Evolutionary conservation across 148 eudicot species (phyloP), one percentile per base, ranked within the genome.

Genomic region (Mesembryanthemum crystallinum): DNA sequence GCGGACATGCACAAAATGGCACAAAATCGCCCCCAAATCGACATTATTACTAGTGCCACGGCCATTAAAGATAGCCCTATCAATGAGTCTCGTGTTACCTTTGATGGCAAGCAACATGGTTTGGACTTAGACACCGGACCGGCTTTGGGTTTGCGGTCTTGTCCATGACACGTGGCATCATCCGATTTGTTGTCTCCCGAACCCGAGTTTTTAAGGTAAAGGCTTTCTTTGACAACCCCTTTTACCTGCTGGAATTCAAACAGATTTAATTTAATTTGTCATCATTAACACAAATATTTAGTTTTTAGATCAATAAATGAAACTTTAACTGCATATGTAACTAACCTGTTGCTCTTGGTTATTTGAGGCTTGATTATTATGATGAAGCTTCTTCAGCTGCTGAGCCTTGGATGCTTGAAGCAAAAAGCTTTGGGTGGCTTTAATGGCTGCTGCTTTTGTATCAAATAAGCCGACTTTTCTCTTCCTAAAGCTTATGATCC

Each of bases 1-100:
- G 79, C 79, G 51, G 79, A 82, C 60, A 85, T 83, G 69, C 85
- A 88, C 3, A 82, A 51, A 54, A 87, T 78, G 10, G 89, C 89
- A 33, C 84, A 87, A 0, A 84, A 21, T 64, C 81, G 84, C 10
- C 89, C 87, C 85, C 89, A 80, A 21, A 84, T 14, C 32, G 84
- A 29, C 87, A 87, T 84, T 57, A 82, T 79, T 39, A 78, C 24
- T n/a, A 84, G 76, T 2, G 82, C 80, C 7, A 80, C 86, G 75
- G 71, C 55, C 20, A 49, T 49, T 9, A 49, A 8, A 8, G 55
- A 12, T 49, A 49, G 15, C 18, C 55, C 55, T 4, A 49, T 49
- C 55, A 49, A 49, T 0, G 15, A 49, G 55, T 49, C 55, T 13
- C 55, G 15, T 49, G 55, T 49, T 49, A 17, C 55, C 4, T 49